Evolutionary conservation across 345 rosid genomes (phyloP).

Genomic region (Citropsis articulata): DNA sequence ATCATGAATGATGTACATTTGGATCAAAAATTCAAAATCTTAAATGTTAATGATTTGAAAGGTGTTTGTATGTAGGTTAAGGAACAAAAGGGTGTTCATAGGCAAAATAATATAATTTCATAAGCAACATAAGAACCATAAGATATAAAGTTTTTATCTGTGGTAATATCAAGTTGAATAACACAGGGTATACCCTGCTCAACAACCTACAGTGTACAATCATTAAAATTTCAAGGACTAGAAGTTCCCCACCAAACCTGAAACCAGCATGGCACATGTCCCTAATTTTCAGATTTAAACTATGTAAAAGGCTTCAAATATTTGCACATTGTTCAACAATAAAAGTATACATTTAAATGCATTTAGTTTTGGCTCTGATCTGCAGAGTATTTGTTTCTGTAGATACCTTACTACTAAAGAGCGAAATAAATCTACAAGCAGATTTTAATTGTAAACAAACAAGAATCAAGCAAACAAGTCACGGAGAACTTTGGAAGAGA

Average conservation of each 20-base stretch:
- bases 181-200: neutral
- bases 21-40: neutral
- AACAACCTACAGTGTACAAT: neutral
- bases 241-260: neutral
- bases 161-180: neutral
- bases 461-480: neutral
- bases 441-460: conserved; percentile 1
- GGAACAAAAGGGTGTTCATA: neutral
- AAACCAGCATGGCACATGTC: neutral
- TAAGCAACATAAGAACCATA: neutral
- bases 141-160: neutral
- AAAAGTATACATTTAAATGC: neutral
- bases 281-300: neutral
- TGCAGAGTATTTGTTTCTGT: neutral
- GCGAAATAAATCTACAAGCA: neutral
- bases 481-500: neutral
- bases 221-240: neutral
- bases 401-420: neutral
- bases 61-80: neutral
- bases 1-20: neutral
- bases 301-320: neutral
- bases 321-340: neutral
- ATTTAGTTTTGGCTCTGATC: neutral
- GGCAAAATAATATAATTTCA: neutral
- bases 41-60: neutral